phyloP scores from a whole-genome alignment of 1,284 basidiomycete species.

The Marasmius oreades region DNA sequence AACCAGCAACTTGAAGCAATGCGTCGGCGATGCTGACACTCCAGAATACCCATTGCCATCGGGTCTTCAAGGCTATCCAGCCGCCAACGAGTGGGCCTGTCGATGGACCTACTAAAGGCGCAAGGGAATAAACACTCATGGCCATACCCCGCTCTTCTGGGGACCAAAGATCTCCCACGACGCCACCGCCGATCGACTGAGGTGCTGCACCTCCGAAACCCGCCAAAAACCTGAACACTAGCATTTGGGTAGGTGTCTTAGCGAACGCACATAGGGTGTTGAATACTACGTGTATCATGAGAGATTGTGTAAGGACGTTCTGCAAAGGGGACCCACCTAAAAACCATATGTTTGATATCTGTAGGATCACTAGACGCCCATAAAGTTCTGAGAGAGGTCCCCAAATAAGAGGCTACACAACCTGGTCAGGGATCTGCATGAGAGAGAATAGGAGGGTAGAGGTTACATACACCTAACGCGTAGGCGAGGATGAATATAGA shows the following conservation, averaged over 20 bases:
- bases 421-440: conserved; percentile 1
- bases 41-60: conserved; percentile 31
- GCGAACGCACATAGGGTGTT: conserved; percentile 26
- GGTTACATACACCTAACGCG: conserved; percentile 25
- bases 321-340: conserved; percentile 18
- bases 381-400: conserved; percentile 28
- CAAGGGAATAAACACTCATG: conserved; percentile 29
- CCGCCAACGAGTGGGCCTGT: conserved; percentile 27
- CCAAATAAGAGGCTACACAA: conserved; percentile 25
- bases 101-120: conserved; percentile 22
- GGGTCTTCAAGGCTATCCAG: conserved; percentile 26
- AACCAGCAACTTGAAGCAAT: conserved; percentile 26
- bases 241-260: conserved; percentile 28
- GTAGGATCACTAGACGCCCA: conserved; percentile 26
- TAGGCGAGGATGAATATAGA: conserved; percentile 37
- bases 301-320: neutral
- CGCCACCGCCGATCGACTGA: conserved; percentile 25
- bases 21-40: conserved; percentile 29
- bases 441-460: neutral
- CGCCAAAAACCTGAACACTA: conserved; percentile 29
- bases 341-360: conserved; percentile 31
- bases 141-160: conserved; percentile 30
- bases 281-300: conserved; percentile 20
- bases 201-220: conserved; percentile 31
- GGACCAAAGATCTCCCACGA: conserved; percentile 31